phyloP scores from a whole-genome alignment of 2,329 filamentous ascomycete genomes.

The Arthrobotrys pseudoclavata region DNA sequence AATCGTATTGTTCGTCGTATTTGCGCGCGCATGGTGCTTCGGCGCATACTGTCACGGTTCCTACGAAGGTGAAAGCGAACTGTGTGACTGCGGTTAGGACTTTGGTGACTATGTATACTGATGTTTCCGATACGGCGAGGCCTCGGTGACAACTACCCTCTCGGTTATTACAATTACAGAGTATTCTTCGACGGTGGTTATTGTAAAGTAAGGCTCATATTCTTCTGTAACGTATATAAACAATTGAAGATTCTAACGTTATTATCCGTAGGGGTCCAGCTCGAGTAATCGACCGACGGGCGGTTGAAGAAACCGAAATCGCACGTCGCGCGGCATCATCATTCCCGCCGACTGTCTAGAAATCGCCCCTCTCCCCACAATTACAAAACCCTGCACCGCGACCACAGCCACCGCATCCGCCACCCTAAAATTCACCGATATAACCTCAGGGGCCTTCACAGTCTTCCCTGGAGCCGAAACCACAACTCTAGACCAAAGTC shows the following conservation, averaged over 20 bases:
- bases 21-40: slow-evolving; percentile 2
- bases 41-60: slow-evolving; percentile 9
- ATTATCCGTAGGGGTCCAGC: slow-evolving; percentile 4
- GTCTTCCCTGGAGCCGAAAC: neutral
- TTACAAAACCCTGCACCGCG: slow-evolving; percentile 3
- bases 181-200: slow-evolving; percentile 22
- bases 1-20: slow-evolving; percentile 34
- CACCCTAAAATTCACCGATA: slow-evolving; percentile 9
- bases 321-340: neutral
- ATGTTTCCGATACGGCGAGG: neutral
- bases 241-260: too few relatives aligned
- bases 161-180: slow-evolving; percentile 8
- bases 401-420: neutral
- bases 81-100: slow-evolving; percentile 3
- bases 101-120: neutral
- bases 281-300: slow-evolving; percentile 16
- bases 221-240: too few relatives aligned
- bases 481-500: neutral
- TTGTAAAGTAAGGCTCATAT: slow-evolving; percentile 2
- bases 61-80: neutral
- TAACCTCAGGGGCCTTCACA: neutral
- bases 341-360: slow-evolving; percentile 15
- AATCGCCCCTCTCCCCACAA: neutral
- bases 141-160: neutral
- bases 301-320: slow-evolving; percentile 3